Percentiles rank a stretch among this genome's conserved stretches.
Conservation (phyloP, 176 grass and related monocot species). For the Ampelocalamus luodianensis region DNA sequence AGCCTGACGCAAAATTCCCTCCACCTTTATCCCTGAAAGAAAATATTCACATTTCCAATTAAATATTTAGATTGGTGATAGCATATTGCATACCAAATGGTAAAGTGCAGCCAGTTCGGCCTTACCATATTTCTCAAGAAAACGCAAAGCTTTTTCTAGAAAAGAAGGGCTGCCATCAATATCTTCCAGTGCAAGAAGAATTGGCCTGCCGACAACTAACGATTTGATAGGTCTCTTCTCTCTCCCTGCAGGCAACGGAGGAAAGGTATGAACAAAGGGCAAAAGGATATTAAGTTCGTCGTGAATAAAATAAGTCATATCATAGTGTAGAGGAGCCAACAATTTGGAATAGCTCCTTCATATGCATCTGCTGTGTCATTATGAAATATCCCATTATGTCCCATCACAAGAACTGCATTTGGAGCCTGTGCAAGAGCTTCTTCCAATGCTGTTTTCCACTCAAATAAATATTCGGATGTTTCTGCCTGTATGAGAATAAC, state of each 20-base stretch:
- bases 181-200: conserved; percentile 98
- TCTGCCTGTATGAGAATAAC: conserved; percentile 63
- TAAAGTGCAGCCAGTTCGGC: background rate
- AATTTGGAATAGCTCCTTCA: conserved; percentile 85
- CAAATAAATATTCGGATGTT: conserved; percentile 93
- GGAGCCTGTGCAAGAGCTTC: conserved; percentile 98
- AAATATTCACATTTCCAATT: conserved; percentile 41
- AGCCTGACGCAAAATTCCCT: conserved; percentile 96
- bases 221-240: conserved; percentile 89
- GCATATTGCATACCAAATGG: conserved; percentile 24
- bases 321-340: conserved; percentile 58
- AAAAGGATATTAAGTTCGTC: conserved; percentile 12
- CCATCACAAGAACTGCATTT: conserved; percentile 99
- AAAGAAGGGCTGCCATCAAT: conserved; percentile 99
- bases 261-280: conserved; percentile 26
- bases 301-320: conserved; percentile 17
- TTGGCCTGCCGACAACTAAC: conserved; percentile 91
- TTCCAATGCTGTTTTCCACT: conserved; percentile 98
- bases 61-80: conserved; percentile 31
- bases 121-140: conserved; percentile 98
- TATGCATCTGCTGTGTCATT: conserved; percentile 85
- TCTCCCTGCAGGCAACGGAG: conserved; percentile 71
- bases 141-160: conserved; percentile 94
- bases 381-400: conserved; percentile 98
- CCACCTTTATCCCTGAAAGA: conserved; percentile 85